Percentiles rank a stretch among this genome's conserved stretches.
Conservation (phyloP, 2,329 filamentous ascomycete species). For the Neopestalotiopsis sp. region DNA sequence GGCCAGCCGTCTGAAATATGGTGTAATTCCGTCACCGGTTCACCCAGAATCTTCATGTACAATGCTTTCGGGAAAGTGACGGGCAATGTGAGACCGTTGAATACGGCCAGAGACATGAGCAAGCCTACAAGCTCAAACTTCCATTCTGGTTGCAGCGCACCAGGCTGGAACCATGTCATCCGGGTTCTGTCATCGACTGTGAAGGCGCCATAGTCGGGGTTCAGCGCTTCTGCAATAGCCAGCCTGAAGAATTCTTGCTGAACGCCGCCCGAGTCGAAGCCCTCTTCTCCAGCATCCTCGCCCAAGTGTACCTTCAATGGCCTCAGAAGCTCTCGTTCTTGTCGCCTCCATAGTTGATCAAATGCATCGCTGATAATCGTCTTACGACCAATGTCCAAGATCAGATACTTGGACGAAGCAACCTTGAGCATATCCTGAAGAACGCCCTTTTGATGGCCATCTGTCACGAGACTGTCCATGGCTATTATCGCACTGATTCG, state of each 20-base stretch:
- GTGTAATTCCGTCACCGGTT: conserved; percentile 72
- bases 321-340: conserved; percentile 80
- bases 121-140: conserved; percentile 90
- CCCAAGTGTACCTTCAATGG: conserved; percentile 90
- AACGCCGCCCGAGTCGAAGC: conserved; percentile 91
- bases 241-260: conserved; percentile 96
- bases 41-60: conserved; percentile 78
- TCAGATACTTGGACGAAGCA: conserved; percentile 72
- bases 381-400: conserved; percentile 72
- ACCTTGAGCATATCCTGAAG: conserved; percentile 68
- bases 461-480: conserved; percentile 59
- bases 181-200: conserved; percentile 76
- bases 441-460: conserved; percentile 63
- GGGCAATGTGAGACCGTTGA: conserved; percentile 91
- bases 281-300: conserved; percentile 82
- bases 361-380: conserved; percentile 76
- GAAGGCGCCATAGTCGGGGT: conserved; percentile 81
- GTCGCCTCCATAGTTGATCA: conserved; percentile 87
- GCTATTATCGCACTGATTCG: conserved; percentile 63
- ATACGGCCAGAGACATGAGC: conserved; percentile 86
- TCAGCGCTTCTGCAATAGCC: conserved; percentile 78
- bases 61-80: conserved; percentile 86
- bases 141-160: conserved; percentile 81
- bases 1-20: conserved; percentile 91
- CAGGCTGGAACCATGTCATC: conserved; percentile 88